Base-by-base conservation (phyloP, 371 early-diverging fungal genomes). In the Mucor plumbeus region DNA sequence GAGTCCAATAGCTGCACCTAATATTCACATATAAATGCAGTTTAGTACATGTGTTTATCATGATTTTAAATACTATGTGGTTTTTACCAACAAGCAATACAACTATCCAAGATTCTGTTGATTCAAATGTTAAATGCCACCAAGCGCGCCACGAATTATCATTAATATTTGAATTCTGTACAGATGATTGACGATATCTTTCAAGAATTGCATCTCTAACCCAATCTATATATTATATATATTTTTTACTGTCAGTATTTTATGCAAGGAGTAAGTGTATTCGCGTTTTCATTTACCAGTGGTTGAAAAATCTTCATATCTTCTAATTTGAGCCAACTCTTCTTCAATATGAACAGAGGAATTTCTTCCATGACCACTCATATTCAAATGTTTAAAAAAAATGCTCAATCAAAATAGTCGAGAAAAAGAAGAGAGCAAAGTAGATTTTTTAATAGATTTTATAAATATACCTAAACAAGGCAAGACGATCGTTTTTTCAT, bases 61-160 rank as follows among this genome's bases (percentile, higher is more conserved):
- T 9, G 7, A 4, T 38, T 38, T 9, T 9, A 38, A 0, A 11
- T 38, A 38, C 4, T 38, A 3, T 11, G 5, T 38, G 35, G 40
- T 14, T 9, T 9, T 7, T 17, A 87, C 90, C 95, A 40, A 93
- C 92, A 15, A 93, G 65, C 4, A 88, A 80, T 5, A 95, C 87
- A 7, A 97, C 92, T 35, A 95, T 76, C 97, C 97, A 97, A 0
- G 95, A 89, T 72, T 95, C 95, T 9, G 85, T 76, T 1, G 93
- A 86, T 72, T 97, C 97, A 71, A 87, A 90, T 3, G 83, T 82
- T 26, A 87, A 76, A 34, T 74, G 66, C 56, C 90, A 69, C 80
- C 86, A 85, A 0, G 87, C 88, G 34, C 77, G 73, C 86, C 90
- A 85, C 19, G 87, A 84, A 21, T 83, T 78, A 56, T 86, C 84